These are phyloP conservation scores for Arachnomyces sp. DNA, from an alignment of 2,329 filamentous ascomycete species.

Conservation along the genomic window DNA sequence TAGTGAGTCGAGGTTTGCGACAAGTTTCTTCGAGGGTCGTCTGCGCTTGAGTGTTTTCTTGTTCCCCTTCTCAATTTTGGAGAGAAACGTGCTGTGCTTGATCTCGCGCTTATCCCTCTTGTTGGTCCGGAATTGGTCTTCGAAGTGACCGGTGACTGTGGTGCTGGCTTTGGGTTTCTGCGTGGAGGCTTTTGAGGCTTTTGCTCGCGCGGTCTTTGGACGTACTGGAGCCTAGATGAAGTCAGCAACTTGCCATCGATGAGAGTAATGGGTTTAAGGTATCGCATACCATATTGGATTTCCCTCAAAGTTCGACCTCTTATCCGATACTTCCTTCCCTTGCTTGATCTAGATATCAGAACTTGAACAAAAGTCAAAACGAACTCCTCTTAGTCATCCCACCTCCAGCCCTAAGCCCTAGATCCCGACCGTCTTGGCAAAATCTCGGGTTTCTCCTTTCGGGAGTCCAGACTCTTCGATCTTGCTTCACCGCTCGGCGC, in stretches of 20 bases:
- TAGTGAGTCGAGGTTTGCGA: slow-evolving; percentile 64
- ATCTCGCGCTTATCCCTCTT: slow-evolving; percentile 80
- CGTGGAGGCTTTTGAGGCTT: slow-evolving; percentile 12
- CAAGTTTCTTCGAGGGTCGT: slow-evolving; percentile 67
- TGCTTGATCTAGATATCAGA: too few species aligned
- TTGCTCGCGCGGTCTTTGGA: slow-evolving; percentile 8
- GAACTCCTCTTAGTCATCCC: too few species aligned
- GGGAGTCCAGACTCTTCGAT: too few species aligned
- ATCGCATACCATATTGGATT: slow-evolving; percentile 4
- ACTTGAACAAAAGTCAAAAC: too few species aligned
- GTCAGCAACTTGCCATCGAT: slow-evolving; percentile 4
- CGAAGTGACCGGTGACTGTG: slow-evolving; percentile 14
- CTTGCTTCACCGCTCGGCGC: too few species aligned
- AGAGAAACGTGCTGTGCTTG: slow-evolving; percentile 71
- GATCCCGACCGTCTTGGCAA: too few species aligned
- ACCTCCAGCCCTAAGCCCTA: too few species aligned
- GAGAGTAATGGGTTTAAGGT: too few species aligned
- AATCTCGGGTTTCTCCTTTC: too few species aligned
- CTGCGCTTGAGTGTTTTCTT: slow-evolving; percentile 54
- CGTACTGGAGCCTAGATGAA: slow-evolving; percentile 21
- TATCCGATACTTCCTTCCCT: too few species aligned
- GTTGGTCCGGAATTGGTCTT: slow-evolving; percentile 52
- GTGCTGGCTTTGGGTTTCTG: slow-evolving; percentile 16
- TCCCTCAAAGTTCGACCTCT: too few species aligned
- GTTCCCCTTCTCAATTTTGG: slow-evolving; percentile 59